A percentile compares a stretch with the other conserved stretches of the same genome.
Evolutionary conservation across 1,139 yeast species (phyloP).

Genomic region (Saccharomyces hybrid): DNA sequence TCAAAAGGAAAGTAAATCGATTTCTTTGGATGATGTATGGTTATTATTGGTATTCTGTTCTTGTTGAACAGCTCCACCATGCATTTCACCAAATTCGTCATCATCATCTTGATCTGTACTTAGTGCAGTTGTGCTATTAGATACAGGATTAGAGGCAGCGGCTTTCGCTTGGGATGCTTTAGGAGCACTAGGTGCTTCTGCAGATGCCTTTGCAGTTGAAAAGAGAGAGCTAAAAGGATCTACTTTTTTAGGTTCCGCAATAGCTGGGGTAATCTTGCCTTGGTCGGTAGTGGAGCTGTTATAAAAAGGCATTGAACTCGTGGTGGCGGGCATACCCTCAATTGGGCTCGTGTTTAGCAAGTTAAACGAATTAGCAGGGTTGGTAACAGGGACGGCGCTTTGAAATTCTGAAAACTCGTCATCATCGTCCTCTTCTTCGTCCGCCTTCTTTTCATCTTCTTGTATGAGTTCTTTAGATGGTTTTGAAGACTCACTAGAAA

Average conservation of each 20-base stretch:
- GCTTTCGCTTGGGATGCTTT: not conserved
- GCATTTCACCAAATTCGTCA: conserved; percentile 29
- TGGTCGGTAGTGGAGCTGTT: conserved; percentile 9
- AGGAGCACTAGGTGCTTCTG: conserved; percentile 8
- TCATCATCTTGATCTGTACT: conserved; percentile 16
- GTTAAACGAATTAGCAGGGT: conserved; percentile 15
- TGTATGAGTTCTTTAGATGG: not conserved
- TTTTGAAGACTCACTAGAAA: not conserved
- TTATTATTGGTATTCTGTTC: not conserved
- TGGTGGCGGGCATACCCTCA: conserved; percentile 11
- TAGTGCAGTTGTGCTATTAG: conserved; percentile 8
- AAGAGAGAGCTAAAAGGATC: conserved; percentile 85
- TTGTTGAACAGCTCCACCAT: not conserved
- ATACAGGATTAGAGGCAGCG: conserved; percentile 6
- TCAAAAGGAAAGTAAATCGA: not conserved
- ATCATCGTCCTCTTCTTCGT: conserved; percentile 51
- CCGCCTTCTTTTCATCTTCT: conserved; percentile 11
- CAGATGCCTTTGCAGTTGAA: conserved; percentile 52
- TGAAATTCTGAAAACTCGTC: conserved; percentile 96
- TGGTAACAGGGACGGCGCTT: conserved; percentile 48
- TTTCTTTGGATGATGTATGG: not conserved
- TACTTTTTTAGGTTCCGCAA: conserved; percentile 35
- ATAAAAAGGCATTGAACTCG: conserved; percentile 3
- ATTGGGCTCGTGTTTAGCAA: not conserved
- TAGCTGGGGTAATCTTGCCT: conserved; percentile 30